Base-by-base conservation (phyloP, 352 stramenopile genomes). In the Phytophthora syringae region DNA sequence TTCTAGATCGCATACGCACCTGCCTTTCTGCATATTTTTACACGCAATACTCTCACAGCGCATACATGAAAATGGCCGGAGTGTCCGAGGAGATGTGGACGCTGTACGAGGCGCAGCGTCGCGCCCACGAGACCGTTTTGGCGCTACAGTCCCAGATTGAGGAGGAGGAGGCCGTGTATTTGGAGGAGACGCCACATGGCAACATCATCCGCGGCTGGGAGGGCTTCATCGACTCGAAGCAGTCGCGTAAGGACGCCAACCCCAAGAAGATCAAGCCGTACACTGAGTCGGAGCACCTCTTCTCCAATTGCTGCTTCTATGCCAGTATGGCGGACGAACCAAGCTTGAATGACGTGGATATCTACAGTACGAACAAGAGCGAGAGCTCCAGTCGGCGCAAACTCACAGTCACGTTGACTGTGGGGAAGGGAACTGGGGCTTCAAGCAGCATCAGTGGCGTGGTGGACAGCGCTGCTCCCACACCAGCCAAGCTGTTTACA, bases 191-290 rank as follows among this genome's bases (percentile, higher is more conserved):
- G 5, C 69, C 82, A 36, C 86, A 95, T 52, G 88, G 88, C 36
- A 95, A 95, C 76, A 95, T 95, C 63, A 85, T 95, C 60, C 86
- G 86, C 42, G 88, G 88, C 36, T 95, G 88, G 88, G 88, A 95
- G 51, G 88, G 88, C 47, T 95, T 93, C 63, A 89, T 92, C 48
- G 87, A 95, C 70, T 83, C 74, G 25, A 94, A 93, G 51, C 82
- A 84, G 55, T 79, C 77, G 22, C 82, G 85, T 49, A 94, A 93
- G 69, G 85, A 95, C 68, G 71, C 77, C 24, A 84, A 83, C 53
- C 53, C 73, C 47, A 94, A 93, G 79, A 95, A 95, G 39, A 72
- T 85, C 50, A 88, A 89, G 61, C 85, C 85, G 39, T 95, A 95
- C 67, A 80, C 73, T 5, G 82, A 92, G 43, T 62, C 79, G 15